Conservation (phyloP, 1,284 basidiomycete species). For the Cutaneotrichosporon arboriforme region DNA sequence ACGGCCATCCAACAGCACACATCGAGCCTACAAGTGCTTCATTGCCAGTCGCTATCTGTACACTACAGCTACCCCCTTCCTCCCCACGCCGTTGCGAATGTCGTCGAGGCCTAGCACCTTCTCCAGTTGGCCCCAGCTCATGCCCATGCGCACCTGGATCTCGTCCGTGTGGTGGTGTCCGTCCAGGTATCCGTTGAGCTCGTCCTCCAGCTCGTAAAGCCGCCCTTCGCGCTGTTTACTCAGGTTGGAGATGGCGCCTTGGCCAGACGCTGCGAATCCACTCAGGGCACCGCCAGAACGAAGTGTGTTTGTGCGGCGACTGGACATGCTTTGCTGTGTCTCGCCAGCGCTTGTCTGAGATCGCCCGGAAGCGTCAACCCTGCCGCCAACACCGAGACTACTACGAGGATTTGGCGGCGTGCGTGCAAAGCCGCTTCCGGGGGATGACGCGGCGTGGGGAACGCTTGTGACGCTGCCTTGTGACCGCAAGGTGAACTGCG, state of each 20-base stretch:
- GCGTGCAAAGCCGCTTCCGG: constrained; percentile 12
- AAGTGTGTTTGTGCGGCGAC: constrained; percentile 9
- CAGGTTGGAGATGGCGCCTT: constrained; percentile 5
- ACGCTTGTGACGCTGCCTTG: neutral
- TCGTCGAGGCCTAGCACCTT: constrained; percentile 57
- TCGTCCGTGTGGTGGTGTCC: constrained; percentile 90
- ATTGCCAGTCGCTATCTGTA: constrained; percentile 18
- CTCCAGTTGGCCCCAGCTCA: constrained; percentile 76
- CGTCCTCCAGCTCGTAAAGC: constrained; percentile 40
- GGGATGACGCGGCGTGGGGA: neutral
- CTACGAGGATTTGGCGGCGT: constrained; percentile 17
- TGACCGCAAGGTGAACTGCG: constrained; percentile 34
- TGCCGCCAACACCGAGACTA: neutral
- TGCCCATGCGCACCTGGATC: constrained; percentile 71
- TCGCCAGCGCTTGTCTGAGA: constrained; percentile 9
- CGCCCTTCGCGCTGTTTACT: constrained; percentile 20
- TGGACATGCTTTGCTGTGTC: constrained; percentile 18
- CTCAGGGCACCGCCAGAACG: constrained; percentile 8
- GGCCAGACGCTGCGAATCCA: neutral
- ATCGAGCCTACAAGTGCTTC: too few species aligned
- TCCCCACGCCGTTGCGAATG: constrained; percentile 28
- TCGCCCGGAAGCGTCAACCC: constrained; percentile 3
- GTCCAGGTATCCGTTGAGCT: constrained; percentile 63
- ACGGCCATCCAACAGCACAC: too few species aligned
- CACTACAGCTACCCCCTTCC: constrained; percentile 37